phyloP scores from a whole-genome alignment of 2,329 filamentous ascomycete genomes.

The Scytalidium lignicola region DNA sequence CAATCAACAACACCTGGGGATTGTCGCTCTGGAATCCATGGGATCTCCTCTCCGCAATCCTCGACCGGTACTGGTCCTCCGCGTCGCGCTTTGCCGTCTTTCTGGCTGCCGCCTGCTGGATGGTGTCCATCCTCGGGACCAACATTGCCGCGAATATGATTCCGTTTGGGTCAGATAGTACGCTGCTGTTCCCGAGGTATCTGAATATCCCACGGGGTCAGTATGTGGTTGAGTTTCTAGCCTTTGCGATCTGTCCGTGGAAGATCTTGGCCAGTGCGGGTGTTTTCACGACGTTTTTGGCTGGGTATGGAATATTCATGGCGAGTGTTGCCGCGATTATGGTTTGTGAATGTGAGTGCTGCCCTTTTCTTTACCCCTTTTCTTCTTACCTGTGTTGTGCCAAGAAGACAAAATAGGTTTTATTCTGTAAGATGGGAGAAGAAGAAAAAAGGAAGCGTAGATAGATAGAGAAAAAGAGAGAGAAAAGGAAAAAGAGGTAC shows the following conservation, averaged over 20 bases:
- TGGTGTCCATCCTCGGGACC: conserved; percentile 5
- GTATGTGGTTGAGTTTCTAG: conserved; percentile 12
- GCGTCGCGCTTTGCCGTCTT: conserved; percentile 4
- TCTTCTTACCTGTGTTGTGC: not conserved
- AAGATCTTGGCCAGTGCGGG: conserved; percentile 9
- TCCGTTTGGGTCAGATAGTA: conserved; percentile 3
- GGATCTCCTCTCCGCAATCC: conserved; percentile 7
- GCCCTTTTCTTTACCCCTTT: not conserved
- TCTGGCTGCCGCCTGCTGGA: conserved; percentile 1
- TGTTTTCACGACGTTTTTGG: conserved; percentile 9
- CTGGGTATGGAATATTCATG: conserved; percentile 20
- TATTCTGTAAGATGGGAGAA: too few species aligned
- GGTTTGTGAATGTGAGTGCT: conserved; percentile 6
- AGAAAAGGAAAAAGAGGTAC: too few species aligned
- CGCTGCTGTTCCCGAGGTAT: conserved; percentile 4
- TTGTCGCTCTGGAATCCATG: conserved; percentile 15
- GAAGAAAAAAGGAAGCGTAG: too few species aligned
- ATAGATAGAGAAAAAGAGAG: too few species aligned
- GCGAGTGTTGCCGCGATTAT: conserved; percentile 7
- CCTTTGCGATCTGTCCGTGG: conserved; percentile 12
- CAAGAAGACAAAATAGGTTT: too few species aligned
- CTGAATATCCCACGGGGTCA: conserved; percentile 10
- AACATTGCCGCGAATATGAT: conserved; percentile 6
- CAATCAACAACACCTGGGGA: conserved; percentile 36
- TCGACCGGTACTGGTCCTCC: conserved; percentile 4